Conservation (phyloP, 2,329 filamentous ascomycete genomes). For the Metarhizium anisopliae region DNA sequence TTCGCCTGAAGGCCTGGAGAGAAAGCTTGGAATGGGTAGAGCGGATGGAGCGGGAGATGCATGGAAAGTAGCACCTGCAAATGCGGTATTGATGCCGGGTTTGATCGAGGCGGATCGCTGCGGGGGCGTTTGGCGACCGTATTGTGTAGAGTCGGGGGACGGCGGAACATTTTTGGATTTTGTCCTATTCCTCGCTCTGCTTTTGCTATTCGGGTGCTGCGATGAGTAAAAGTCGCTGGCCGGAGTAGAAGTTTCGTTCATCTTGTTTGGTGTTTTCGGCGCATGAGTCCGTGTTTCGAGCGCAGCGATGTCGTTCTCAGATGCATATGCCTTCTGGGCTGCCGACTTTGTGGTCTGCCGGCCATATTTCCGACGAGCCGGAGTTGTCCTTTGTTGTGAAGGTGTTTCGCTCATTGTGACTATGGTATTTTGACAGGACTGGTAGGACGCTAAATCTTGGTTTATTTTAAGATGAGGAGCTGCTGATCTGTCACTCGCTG, state of each 20-base stretch:
- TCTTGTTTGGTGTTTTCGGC: slow-evolving; percentile 40
- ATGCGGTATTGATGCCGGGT: slow-evolving; percentile 48
- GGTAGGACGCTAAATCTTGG: neutral
- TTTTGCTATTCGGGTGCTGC: slow-evolving; percentile 21
- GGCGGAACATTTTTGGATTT: slow-evolving; percentile 13
- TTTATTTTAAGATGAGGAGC: neutral
- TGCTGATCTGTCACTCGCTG: neutral
- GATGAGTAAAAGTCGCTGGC: slow-evolving; percentile 14
- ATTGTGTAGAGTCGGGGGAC: slow-evolving; percentile 33
- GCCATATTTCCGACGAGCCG: slow-evolving; percentile 28
- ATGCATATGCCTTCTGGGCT: slow-evolving; percentile 47
- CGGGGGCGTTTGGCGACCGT: slow-evolving; percentile 33
- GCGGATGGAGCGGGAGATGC: slow-evolving; percentile 86
- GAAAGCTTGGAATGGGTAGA: slow-evolving; percentile 83
- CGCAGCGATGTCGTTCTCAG: slow-evolving; percentile 41
- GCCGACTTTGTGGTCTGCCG: slow-evolving; percentile 31
- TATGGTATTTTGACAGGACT: neutral
- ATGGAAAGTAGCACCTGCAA: slow-evolving; percentile 91
- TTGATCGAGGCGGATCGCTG: slow-evolving; percentile 33
- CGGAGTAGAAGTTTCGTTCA: slow-evolving; percentile 25
- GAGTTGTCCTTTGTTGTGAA: slow-evolving; percentile 16
- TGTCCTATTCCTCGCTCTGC: slow-evolving; percentile 20
- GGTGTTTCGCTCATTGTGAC: slow-evolving; percentile 6
- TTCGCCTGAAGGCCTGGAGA: slow-evolving; percentile 63
- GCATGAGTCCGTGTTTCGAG: slow-evolving; percentile 23